A percentile compares a stretch with the other conserved stretches of the same genome.
These are phyloP conservation scores for Pseudofabraea citricarpa DNA, from an alignment of 2,329 filamentous ascomycete species.

Conservation along the genomic window DNA sequence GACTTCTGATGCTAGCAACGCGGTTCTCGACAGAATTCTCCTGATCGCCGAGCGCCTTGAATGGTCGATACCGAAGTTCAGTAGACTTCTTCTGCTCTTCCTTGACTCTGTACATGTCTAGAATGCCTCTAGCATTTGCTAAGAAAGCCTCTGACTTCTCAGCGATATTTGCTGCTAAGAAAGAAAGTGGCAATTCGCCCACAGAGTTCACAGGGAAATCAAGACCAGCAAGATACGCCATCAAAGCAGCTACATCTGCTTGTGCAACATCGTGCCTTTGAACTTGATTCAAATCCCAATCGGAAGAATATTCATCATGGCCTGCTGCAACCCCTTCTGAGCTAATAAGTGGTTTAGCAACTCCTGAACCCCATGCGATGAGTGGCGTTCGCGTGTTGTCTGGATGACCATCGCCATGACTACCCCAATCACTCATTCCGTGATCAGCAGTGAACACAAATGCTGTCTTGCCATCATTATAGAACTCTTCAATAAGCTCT, in stretches of 20 bases:
- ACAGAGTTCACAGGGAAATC: conserved; percentile 96
- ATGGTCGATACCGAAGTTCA: conserved; percentile 75
- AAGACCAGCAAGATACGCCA: conserved; percentile 85
- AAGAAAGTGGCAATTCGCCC: conserved; percentile 83
- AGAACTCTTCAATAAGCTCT: conserved; percentile 79
- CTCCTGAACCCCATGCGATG: conserved; percentile 88
- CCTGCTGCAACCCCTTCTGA: conserved; percentile 60
- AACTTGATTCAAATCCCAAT: conserved; percentile 80
- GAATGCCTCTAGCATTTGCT: conserved; percentile 77
- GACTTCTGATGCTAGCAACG: conserved; percentile 58
- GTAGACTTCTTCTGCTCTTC: conserved; percentile 75
- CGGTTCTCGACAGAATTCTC: conserved; percentile 61
- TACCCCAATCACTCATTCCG: conserved; percentile 99
- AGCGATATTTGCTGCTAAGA: conserved; percentile 63
- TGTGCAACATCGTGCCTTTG: conserved; percentile 88
- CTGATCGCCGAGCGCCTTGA: conserved; percentile 60
- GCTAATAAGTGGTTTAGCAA: conserved; percentile 66
- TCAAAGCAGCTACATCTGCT: conserved; percentile 89
- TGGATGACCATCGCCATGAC: conserved; percentile 94
- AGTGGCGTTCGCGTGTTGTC: conserved; percentile 94
- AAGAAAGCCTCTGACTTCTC: conserved; percentile 82
- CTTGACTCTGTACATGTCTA: conserved; percentile 96
- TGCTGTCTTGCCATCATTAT: conserved; percentile 77
- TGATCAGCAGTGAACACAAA: conserved; percentile 98
- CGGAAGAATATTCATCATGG: conserved; percentile 85